Evolutionary conservation across 805 yeast species (phyloP), one percentile per base, ranked within the genome.

Genomic region (Metschnikowia lunata): DNA sequence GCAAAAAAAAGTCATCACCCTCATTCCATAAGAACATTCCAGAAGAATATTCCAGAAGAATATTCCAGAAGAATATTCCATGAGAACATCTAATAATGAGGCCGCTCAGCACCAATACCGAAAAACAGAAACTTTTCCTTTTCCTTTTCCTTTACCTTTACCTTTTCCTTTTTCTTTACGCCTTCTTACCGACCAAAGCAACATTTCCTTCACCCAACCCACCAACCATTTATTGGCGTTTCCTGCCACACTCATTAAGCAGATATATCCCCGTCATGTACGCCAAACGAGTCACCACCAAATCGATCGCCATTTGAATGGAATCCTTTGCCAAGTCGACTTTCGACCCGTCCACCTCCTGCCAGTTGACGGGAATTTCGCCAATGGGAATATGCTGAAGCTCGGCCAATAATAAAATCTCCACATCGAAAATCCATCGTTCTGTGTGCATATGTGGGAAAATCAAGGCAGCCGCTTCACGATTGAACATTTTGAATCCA

Each of bases 371-470:
- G 8, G 97, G 81, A 14, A 90, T 78, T 67, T 93, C 99, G 40
- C 66, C 69, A 37, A 90, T 74, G 4, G 76, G 74, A 33, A 91
- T 81, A 0, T 65, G 55, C 61, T 88, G 88, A 49, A 86, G 72
- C 53, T 80, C 78, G 1, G 90, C 97, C 47, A 93, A 69, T 42
- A 93, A 78, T 52, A 93, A 71, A 12, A 91, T 79, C 67, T 93
- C 99, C 29, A 93, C 97, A 60, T 93, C 99, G 65, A 93, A 93
- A 31, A 93, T 93, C 99, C 99, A 93, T 41, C 98, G 83, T 64
- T 93, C 99, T 9, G 96, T 91, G 63, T 91, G 97, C 85, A 93
- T 78, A 52, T 77, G 82, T 2, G 97, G 97, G 63, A 89, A 88
- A 35, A 93, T 86, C 42, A 57, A 57, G 13, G 56, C 58, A 23